Base-by-base conservation (phyloP, 352 stramenopile species). In the Globisporangium nodosum region DNA sequence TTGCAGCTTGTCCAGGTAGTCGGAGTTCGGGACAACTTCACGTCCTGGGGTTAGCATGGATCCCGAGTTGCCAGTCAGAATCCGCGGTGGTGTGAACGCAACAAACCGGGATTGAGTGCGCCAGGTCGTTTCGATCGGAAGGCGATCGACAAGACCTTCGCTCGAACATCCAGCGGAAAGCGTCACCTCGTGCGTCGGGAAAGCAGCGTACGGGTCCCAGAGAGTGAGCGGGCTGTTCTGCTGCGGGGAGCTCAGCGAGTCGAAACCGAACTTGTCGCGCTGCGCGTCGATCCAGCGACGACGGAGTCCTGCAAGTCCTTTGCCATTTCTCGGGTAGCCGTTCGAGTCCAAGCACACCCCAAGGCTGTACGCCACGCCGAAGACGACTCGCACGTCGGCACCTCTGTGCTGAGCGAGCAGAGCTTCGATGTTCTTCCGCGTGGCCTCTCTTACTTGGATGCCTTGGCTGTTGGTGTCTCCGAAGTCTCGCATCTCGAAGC, bases 191-290 rank as follows among this genome's bases (percentile, higher is more conserved):
- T 81, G 60, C 3, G 70, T 68, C 20, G 78, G 76, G 53, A 85
- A 81, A 35, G 86, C 60, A 3, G 60, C 60, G 45, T 68, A 70
- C 0, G 80, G 80, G 9, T 74, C 55, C 80, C 78, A 90, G 3
- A 88, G 56, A 45, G 67, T 69, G 54, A 76, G 71, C 33, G 18
- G 27, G 11, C 40, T 55, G 15, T 12, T 45, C 43, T 54, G 56
- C 69, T 35, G 58, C 51, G 16, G 48, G 11, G 46, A 73, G 74
- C 8, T 24, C n/a, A 88, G 59, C 2, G 69, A 66, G 54, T 92
- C 81, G 45, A 79, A 88, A 0, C 76, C 78, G 8, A 74, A 66
- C 1, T 71, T 49, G 16, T 64, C 61, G 7, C 53, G 43, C 46
- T 92, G 77, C 2, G 45, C 59, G 11, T 13, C 46, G 16, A 84